phyloP scores from a whole-genome alignment of 129 eudicot genomes.

The Helianthus annuus region HanXRQr2.0-SUNRISE NC_035446.2:139174599-139175098 shows the following conservation, averaged over 20 bases:
- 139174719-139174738: too few species aligned
- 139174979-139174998: background rate
- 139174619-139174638: too few species aligned
- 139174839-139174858: slow-evolving; percentile 94
- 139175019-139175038: background rate
- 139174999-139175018: background rate
- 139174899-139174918: slow-evolving; percentile 97
- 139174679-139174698: too few species aligned
- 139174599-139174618: too few species aligned
- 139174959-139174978: background rate
- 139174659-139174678: too few species aligned
- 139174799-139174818: slow-evolving; percentile 45
- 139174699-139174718: too few species aligned
- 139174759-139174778: too few species aligned
- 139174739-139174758: too few species aligned
- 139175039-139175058: too few species aligned
- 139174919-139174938: slow-evolving; percentile 99
- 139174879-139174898: slow-evolving; percentile 99
- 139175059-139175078: slow-evolving; percentile 89
- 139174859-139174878: slow-evolving; percentile 95
- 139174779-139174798: too few species aligned
- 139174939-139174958: slow-evolving; percentile 62
- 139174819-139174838: slow-evolving; percentile 83
- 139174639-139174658: too few species aligned
- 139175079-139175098: slow-evolving; percentile 97